These are phyloP conservation scores for Fibroporia radiculosa DNA, from an alignment of 768 basidiomycete genomes.

Conservation along the genomic window DNA sequence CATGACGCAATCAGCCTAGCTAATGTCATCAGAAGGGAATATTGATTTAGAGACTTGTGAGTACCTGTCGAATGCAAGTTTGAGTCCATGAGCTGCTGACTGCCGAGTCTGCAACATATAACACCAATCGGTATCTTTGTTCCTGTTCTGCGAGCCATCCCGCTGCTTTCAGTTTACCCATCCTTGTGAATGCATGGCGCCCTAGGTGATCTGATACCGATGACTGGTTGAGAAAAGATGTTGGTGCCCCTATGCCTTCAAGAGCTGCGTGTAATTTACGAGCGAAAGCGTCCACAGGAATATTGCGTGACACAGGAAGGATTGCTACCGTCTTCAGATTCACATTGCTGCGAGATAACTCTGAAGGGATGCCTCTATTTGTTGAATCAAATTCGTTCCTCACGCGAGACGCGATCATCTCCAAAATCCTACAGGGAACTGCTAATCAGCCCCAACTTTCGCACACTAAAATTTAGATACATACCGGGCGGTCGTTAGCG, in stretches of 20 bases:
- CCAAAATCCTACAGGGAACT: slow-evolving; percentile 46
- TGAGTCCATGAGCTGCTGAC: slow-evolving; percentile 97
- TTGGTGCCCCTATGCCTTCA: slow-evolving; percentile 90
- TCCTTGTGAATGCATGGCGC: slow-evolving; percentile 88
- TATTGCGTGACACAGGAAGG: slow-evolving; percentile 76
- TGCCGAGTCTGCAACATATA: slow-evolving; percentile 94
- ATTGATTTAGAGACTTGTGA: neutral
- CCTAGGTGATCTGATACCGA: slow-evolving; percentile 89
- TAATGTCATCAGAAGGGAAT: neutral
- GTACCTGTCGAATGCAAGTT: slow-evolving; percentile 90
- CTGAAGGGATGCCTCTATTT: slow-evolving; percentile 42
- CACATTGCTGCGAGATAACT: slow-evolving; percentile 69
- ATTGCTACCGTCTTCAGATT: slow-evolving; percentile 95
- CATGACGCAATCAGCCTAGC: slow-evolving; percentile 86
- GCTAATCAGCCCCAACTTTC: neutral
- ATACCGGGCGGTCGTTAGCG: slow-evolving; percentile 79
- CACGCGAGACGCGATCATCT: slow-evolving; percentile 90
- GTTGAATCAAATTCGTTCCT: slow-evolving; percentile 72
- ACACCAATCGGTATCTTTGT: slow-evolving; percentile 85
- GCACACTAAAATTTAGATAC: slow-evolving; percentile 13
- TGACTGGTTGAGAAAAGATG: slow-evolving; percentile 89
- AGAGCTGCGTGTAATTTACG: slow-evolving; percentile 82
- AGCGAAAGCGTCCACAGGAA: slow-evolving; percentile 87
- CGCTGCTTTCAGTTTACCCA: slow-evolving; percentile 94
- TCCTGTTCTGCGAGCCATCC: slow-evolving; percentile 95